phyloP scores from a whole-genome alignment of 768 basidiomycete genomes.

The Lanmaoa rubissima region DNA sequence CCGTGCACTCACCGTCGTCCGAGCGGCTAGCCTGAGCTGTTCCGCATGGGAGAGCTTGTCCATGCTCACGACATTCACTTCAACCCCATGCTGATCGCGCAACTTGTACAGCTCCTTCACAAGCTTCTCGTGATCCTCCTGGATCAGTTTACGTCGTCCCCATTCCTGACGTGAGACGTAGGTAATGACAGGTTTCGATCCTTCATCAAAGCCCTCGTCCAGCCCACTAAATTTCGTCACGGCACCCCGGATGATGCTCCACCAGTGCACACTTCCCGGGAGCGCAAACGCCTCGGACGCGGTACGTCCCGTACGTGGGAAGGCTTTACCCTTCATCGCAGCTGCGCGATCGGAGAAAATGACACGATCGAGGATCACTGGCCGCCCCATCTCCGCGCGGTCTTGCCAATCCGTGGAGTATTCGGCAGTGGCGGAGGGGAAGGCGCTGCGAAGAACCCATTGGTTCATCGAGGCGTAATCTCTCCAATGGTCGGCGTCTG shows the following conservation, averaged over 20 bases:
- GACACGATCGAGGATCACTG: slow-evolving; percentile 84
- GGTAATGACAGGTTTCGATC: slow-evolving; percentile 78
- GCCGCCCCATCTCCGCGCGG: slow-evolving; percentile 62
- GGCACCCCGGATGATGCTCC: slow-evolving; percentile 72
- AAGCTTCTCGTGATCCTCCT: slow-evolving; percentile 73
- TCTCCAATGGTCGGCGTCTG: slow-evolving; percentile 79
- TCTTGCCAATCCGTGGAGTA: slow-evolving; percentile 84
- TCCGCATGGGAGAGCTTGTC: slow-evolving; percentile 78
- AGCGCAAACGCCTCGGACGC: slow-evolving; percentile 74
- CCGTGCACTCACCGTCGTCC: slow-evolving; percentile 71
- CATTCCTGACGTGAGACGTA: slow-evolving; percentile 89
- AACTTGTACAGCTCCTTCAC: slow-evolving; percentile 72
- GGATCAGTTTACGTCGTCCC: slow-evolving; percentile 79
- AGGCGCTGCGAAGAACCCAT: slow-evolving; percentile 74
- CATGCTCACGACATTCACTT: slow-evolving; percentile 85
- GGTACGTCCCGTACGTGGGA: slow-evolving; percentile 67
- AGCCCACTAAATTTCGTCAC: slow-evolving; percentile 71
- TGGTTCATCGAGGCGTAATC: slow-evolving; percentile 93
- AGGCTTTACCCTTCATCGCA: slow-evolving; percentile 70
- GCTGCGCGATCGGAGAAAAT: slow-evolving; percentile 85
- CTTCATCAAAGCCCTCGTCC: slow-evolving; percentile 41
- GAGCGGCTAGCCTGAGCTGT: slow-evolving; percentile 75
- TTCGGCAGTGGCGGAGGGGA: slow-evolving; percentile 80
- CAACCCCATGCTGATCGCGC: slow-evolving; percentile 70
- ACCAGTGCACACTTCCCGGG: slow-evolving; percentile 80